Percentiles rank a stretch among this genome's conserved stretches.
These are phyloP conservation scores for Aleurites moluccanus DNA, from an alignment of 441 rosid species.

Conservation along the genomic window DNA sequence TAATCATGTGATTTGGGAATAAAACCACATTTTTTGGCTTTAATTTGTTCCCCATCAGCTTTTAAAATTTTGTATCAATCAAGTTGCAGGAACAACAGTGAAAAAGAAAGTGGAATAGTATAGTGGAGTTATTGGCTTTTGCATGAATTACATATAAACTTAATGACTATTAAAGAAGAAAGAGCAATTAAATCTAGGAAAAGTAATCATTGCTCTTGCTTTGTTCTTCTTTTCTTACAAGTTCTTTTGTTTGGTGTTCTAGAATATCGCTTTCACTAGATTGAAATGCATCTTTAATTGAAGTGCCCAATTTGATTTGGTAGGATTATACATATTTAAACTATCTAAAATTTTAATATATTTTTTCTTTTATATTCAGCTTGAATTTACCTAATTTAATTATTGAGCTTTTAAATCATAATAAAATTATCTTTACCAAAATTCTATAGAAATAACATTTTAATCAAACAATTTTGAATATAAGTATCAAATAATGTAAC, in stretches of 20 bases:
- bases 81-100: not conserved
- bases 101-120: not conserved
- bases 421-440: too few species aligned
- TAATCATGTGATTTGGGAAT: constrained; percentile 25
- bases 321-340: too few species aligned
- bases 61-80: not conserved
- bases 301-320: too few species aligned
- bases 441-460: too few species aligned
- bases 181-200: constrained; percentile 11
- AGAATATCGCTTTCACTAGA: not conserved
- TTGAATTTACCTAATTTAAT: too few species aligned
- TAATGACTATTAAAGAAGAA: constrained; percentile 28
- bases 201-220: constrained; percentile 33
- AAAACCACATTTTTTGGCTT: constrained; percentile 7
- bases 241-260: constrained; percentile 2
- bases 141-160: not conserved
- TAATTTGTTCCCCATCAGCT: not conserved
- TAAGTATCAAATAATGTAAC: too few species aligned
- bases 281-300: not conserved
- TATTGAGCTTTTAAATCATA: too few species aligned
- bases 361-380: too few species aligned
- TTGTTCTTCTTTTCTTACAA: constrained; percentile 20
- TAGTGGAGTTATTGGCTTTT: not conserved
- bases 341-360: too few species aligned
- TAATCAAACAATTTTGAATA: too few species aligned